Conservation (phyloP, 176 grass and related monocot genomes). For the Musa schizocarpa region DNA sequence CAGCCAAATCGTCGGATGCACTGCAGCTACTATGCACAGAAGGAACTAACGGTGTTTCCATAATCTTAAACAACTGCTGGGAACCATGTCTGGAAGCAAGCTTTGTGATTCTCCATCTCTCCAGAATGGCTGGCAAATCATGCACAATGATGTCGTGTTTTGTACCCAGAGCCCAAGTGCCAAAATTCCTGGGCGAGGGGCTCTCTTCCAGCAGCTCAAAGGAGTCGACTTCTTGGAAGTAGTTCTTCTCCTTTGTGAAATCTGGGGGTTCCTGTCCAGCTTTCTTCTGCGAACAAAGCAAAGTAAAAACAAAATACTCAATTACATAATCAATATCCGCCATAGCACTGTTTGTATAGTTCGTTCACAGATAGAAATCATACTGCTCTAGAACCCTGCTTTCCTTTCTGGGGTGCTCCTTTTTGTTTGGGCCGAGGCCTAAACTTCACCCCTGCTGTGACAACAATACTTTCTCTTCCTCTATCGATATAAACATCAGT, state of each 20-base stretch:
- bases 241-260: constrained; percentile 66
- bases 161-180: constrained; percentile 46
- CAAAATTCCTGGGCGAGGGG: constrained; percentile 62
- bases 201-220: constrained; percentile 79
- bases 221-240: constrained; percentile 82
- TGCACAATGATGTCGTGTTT: constrained; percentile 27
- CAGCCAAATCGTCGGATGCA: constrained; percentile 7
- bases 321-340: constrained; percentile 3
- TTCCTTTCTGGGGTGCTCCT: constrained; percentile 42
- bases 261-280: constrained; percentile 24
- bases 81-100: constrained; percentile 34
- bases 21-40: constrained; percentile 27
- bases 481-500: constrained; percentile 28
- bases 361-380: neutral
- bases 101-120: constrained; percentile 70
- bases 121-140: constrained; percentile 66
- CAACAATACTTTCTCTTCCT: constrained; percentile 82
- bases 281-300: constrained; percentile 57
- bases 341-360: constrained; percentile 1
- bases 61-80: constrained; percentile 43
- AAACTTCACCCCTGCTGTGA: constrained; percentile 41
- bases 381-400: constrained; percentile 24
- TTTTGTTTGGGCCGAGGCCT: constrained; percentile 43
- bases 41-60: constrained; percentile 46
- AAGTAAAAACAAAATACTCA: constrained; percentile 14